These are phyloP conservation scores for Dactylellina leptospora DNA, from an alignment of 2,329 filamentous ascomycete genomes.

Conservation along the genomic window DNA sequence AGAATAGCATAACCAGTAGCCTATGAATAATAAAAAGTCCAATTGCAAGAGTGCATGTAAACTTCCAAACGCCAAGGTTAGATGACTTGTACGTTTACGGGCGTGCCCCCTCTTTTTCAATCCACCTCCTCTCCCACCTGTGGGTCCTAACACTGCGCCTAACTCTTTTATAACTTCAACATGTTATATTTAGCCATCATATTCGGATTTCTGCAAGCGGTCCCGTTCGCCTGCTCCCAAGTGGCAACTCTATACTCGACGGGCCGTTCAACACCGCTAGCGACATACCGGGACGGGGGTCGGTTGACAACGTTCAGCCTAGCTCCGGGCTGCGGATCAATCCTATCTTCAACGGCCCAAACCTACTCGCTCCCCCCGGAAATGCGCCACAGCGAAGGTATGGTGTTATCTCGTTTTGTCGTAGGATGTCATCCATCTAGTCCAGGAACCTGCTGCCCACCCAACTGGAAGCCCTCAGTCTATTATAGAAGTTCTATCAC, in stretches of 20 bases:
- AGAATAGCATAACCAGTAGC: neutral
- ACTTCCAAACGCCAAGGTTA: neutral
- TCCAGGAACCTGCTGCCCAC: constrained; percentile 3
- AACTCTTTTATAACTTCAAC: neutral
- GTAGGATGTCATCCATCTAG: neutral
- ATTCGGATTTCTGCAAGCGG: neutral
- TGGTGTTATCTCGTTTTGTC: neutral
- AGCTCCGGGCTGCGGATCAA: neutral
- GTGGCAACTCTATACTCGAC: neutral
- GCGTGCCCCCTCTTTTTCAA: neutral
- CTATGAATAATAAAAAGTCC: neutral
- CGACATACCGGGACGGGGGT: constrained; percentile 1
- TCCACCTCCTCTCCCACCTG: neutral
- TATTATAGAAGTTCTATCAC: neutral
- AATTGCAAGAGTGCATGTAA: neutral
- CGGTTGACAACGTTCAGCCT: neutral
- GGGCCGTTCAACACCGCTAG: neutral
- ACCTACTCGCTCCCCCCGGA: neutral
- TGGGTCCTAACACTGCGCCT: neutral
- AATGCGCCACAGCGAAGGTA: neutral
- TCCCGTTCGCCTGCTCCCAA: neutral
- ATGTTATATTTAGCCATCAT: neutral
- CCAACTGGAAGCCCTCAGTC: neutral
- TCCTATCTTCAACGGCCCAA: neutral
- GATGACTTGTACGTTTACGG: neutral